These are phyloP conservation scores for Dionaea muscipula DNA, from an alignment of 179 eudicot species.

Conservation along the genomic window DNA sequence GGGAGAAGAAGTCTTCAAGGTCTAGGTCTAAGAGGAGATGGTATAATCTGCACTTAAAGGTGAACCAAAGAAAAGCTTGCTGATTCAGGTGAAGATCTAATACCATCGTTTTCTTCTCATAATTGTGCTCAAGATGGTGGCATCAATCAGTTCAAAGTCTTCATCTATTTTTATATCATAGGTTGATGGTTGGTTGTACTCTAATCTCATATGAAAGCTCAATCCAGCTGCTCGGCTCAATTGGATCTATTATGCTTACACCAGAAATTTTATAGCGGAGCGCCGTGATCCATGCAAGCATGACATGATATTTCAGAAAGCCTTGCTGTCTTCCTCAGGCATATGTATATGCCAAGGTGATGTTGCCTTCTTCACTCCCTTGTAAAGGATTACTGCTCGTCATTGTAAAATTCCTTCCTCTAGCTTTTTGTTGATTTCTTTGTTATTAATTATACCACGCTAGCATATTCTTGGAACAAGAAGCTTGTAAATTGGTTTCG, in stretches of 20 bases:
- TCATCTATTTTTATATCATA: no score
- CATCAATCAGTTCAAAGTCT: no score
- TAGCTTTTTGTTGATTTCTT: not conserved
- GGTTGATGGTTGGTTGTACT: not conserved
- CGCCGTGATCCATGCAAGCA: conserved; percentile 4
- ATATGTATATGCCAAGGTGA: conserved; percentile 3
- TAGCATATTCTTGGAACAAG: conserved; percentile 2
- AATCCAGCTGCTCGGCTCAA: conserved; percentile 22
- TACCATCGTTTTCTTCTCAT: not conserved
- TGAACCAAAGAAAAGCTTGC: conserved; percentile 68
- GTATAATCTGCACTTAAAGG: conserved; percentile 66
- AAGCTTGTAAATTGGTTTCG: conserved; percentile 12
- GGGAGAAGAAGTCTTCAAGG: conserved; percentile 48
- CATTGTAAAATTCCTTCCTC: conserved; percentile 26
- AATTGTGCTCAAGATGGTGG: not conserved
- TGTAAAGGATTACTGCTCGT: conserved; percentile 25
- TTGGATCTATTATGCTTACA: not conserved
- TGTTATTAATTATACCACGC: conserved; percentile 2
- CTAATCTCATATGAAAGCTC: not conserved
- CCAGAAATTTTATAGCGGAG: conserved; percentile 10
- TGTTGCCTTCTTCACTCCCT: conserved; percentile 7
- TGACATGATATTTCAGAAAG: not conserved
- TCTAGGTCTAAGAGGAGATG: conserved; percentile 70
- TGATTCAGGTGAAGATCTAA: conserved; percentile 14
- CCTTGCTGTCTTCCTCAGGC: not conserved